These are phyloP conservation scores for Leccinum aurantiacum DNA, from an alignment of 768 basidiomycete species.

Conservation along the genomic window DNA sequence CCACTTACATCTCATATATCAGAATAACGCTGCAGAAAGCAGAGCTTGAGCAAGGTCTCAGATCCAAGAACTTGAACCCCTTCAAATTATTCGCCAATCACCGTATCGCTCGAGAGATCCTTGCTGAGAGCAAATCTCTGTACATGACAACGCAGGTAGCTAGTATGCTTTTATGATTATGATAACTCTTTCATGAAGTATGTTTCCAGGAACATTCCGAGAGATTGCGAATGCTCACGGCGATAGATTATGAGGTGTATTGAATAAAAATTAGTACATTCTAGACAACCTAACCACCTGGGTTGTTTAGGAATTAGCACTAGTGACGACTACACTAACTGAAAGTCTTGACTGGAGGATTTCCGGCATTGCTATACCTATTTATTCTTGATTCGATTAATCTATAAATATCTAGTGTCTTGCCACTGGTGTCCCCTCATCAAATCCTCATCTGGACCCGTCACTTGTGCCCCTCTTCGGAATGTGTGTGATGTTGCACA, in stretches of 20 bases:
- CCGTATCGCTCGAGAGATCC: slow-evolving; percentile 7
- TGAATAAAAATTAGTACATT: no score
- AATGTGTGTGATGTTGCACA: background rate
- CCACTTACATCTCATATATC: no score
- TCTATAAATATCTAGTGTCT: background rate
- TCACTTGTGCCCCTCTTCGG: background rate
- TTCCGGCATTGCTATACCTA: no score
- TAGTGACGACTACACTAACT: no score
- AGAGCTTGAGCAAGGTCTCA: slow-evolving; percentile 3
- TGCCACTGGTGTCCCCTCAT: background rate
- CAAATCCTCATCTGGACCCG: background rate
- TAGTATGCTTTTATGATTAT: no score
- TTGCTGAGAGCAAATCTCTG: slow-evolving; percentile 3
- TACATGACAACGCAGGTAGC: slow-evolving; percentile 7
- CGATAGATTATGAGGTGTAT: no score
- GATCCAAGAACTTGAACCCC: slow-evolving; percentile 7
- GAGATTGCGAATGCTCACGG: background rate
- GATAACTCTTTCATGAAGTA: background rate
- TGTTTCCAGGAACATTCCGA: slow-evolving; percentile 10
- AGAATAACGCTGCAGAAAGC: no score
- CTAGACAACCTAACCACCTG: no score
- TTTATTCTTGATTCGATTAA: no score
- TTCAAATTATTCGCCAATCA: slow-evolving; percentile 1
- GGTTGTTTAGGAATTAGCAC: no score
- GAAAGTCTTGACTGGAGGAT: background rate